phyloP scores from a whole-genome alignment of 208 protist species.

The Acanthamoeba castellanii region DNA sequence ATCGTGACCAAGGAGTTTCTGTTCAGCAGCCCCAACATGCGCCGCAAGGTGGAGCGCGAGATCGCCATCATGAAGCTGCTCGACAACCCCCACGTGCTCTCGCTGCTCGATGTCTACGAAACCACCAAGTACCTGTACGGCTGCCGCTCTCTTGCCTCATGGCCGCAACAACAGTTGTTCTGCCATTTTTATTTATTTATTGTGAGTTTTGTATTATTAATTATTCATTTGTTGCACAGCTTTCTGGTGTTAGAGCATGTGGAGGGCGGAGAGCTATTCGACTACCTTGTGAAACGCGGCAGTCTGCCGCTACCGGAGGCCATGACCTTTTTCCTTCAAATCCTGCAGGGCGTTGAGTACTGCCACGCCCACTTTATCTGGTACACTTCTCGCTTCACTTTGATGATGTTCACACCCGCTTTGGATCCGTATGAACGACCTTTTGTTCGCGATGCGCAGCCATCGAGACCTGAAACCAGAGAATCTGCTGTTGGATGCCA shows the following conservation, averaged over 20 bases:
- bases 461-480: constrained; percentile 88
- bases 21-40: constrained; percentile 79
- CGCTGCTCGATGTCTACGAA: constrained; percentile 91
- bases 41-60: constrained; percentile 90
- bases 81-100: constrained; percentile 90
- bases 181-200: neutral
- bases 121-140: constrained; percentile 83
- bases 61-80: constrained; percentile 92
- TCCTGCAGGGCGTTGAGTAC: constrained; percentile 90
- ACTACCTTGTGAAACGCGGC: constrained; percentile 89
- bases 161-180: neutral
- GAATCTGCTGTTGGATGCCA: constrained; percentile 81
- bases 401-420: neutral
- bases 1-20: constrained; percentile 90
- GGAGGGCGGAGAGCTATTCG: constrained; percentile 91
- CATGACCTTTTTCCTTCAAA: constrained; percentile 89
- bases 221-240: constrained; percentile 11
- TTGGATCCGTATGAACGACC: too few relatives aligned
- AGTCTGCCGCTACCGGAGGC: constrained; percentile 87
- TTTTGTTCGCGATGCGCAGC: constrained; percentile 23
- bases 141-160: neutral
- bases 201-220: too few relatives aligned
- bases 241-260: constrained; percentile 91
- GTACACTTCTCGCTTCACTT: constrained; percentile 9
- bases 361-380: constrained; percentile 89